Evolutionary conservation across 2,329 filamentous ascomycete genomes (phyloP).

Genomic region (Scedosporium apiospermum): DNA sequence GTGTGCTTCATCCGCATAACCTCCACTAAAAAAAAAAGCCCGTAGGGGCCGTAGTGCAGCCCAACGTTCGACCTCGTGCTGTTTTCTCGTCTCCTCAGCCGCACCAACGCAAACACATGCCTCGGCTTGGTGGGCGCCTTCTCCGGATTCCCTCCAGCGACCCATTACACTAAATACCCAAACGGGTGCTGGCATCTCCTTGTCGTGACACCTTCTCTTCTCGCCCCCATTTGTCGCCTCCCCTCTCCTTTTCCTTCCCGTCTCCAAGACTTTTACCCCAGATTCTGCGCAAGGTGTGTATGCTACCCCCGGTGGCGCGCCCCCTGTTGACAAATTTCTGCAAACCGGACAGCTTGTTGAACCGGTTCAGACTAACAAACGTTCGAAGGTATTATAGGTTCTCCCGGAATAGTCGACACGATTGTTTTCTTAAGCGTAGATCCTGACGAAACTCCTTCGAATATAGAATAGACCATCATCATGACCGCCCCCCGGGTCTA

Average conservation of each 20-base stretch:
- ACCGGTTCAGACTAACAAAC: not conserved
- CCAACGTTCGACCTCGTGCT: no score
- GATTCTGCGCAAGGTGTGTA: not conserved
- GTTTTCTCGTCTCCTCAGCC: not conserved
- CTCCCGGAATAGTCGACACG: not conserved
- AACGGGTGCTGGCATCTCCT: not conserved
- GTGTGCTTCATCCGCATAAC: no score
- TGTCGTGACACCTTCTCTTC: not conserved
- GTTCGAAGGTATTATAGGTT: not conserved
- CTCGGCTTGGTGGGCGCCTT: not conserved
- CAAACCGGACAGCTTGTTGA: not conserved
- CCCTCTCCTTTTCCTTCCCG: not conserved
- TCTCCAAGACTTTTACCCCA: not conserved
- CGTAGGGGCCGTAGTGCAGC: no score
- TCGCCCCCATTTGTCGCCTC: not conserved
- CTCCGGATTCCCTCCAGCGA: not conserved
- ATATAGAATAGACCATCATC: conserved; percentile 18
- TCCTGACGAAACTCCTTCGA: not conserved
- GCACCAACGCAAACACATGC: not conserved
- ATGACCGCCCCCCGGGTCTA: conserved; percentile 25
- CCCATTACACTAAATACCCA: not conserved
- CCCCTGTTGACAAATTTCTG: not conserved
- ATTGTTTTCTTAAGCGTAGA: not conserved
- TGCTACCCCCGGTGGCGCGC: not conserved
- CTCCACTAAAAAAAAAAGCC: no score